Evolutionary conservation across 2,329 filamentous ascomycete species (phyloP), one percentile per base, ranked within the genome.

Genomic region (Exserohilum rostratum): DNA sequence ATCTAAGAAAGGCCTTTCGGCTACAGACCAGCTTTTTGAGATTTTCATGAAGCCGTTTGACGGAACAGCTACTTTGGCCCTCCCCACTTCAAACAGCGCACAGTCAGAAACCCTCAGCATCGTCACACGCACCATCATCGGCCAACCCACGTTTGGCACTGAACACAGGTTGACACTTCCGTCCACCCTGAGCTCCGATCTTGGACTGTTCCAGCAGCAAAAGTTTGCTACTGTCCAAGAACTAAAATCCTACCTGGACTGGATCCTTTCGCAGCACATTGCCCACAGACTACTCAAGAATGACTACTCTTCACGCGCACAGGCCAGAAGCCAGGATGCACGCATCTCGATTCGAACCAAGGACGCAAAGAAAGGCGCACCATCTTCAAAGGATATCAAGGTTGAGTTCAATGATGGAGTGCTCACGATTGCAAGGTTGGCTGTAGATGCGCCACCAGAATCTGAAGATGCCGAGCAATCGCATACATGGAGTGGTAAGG

Each of bases 141-240:
- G 67, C 10, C 62, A 62, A 13, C 74, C 72, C 2, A 70, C 62
- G 1, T 74, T 72, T 40, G 74, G 74, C 37, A 68, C 70, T 5
- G 71, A 75, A 48, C 68, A 72, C 52, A 70, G 64, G 47, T 53
- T 75, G 11, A 68, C 64, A 5, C 55, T 76, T 5, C 71, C 73
- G 7, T 55, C 67, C 3, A 60, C 70, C 1, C 50, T 73, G 13
- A 61, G 59, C 10, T 54, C 62, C 6, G 63, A 71, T 31, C 64
- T 75, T n/a, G 64, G 62, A 15, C 56, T 72, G 1, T 65, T 67
- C 33, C 60, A 58, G 13, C 66, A 70, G 13, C 66, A 71, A 34
- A 71, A 65, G 31, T 72, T 75, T 38, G 54, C 63, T 11, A 61
- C 64, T 18, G 58, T 66, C 3, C 57, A 64, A 18, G 73, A 74